These are phyloP conservation scores for Pholiota conissans DNA, from an alignment of 768 basidiomycete species.

Conservation along the genomic window DNA sequence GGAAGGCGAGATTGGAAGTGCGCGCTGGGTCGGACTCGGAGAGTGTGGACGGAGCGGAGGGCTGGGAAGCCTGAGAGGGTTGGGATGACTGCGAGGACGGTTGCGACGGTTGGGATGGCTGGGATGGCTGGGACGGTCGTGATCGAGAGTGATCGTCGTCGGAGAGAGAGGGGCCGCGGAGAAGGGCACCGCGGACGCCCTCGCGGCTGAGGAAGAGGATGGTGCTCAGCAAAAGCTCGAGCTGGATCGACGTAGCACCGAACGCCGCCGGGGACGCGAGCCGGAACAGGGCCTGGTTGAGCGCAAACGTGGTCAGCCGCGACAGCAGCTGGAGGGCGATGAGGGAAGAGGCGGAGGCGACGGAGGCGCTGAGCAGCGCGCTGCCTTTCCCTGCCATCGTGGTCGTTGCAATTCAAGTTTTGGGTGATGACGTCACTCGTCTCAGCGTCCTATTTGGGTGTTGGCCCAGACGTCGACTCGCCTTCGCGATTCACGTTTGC, in stretches of 20 bases:
- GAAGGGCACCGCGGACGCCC: slow-evolving; percentile 83
- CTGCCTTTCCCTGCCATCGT: slow-evolving; percentile 1
- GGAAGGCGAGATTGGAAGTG: slow-evolving; percentile 47
- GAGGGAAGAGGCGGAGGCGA: slow-evolving; percentile 59
- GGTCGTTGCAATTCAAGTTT: too few relatives aligned
- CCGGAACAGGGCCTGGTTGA: slow-evolving; percentile 88
- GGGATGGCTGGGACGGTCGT: too few relatives aligned
- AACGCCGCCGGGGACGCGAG: slow-evolving; percentile 83
- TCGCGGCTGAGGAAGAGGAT: slow-evolving; percentile 94
- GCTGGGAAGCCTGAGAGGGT: too few relatives aligned
- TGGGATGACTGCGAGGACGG: too few relatives aligned
- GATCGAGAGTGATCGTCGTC: not conserved
- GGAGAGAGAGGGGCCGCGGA: slow-evolving; percentile 44
- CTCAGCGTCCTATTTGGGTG: too few relatives aligned
- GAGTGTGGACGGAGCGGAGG: too few relatives aligned
- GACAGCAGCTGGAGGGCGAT: slow-evolving; percentile 87
- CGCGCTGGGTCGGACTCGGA: slow-evolving; percentile 9
- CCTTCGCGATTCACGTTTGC: too few relatives aligned
- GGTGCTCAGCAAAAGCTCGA: slow-evolving; percentile 87
- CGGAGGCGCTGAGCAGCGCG: slow-evolving; percentile 29
- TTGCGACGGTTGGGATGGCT: too few relatives aligned
- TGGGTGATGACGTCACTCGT: too few relatives aligned
- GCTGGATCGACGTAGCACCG: slow-evolving; percentile 90
- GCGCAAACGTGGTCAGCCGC: slow-evolving; percentile 78
- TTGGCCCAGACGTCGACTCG: too few relatives aligned